phyloP scores from a whole-genome alignment of 2,329 filamentous ascomycete genomes.

The Raffaelea arxii region DNA sequence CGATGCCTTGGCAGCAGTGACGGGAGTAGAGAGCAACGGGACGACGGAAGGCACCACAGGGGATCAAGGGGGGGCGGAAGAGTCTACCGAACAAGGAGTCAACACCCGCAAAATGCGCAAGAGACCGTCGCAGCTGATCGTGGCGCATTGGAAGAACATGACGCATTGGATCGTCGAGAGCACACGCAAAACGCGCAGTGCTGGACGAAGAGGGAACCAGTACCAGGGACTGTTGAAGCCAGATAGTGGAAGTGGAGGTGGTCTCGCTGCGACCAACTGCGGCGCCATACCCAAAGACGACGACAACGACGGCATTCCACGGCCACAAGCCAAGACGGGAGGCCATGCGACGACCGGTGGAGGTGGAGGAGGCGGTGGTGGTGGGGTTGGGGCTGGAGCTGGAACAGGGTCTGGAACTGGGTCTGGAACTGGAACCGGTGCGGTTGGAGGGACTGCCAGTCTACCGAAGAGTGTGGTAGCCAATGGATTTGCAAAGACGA shows the following conservation, averaged over 20 bases:
- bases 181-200: constrained; percentile 39
- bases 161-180: constrained; percentile 54
- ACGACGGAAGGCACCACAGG: constrained; percentile 10
- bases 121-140: constrained; percentile 48
- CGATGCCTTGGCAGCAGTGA: constrained; percentile 33
- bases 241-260: constrained; percentile 25
- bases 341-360: no score
- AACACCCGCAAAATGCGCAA: constrained; percentile 34
- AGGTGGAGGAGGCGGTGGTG: neutral
- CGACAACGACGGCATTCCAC: constrained; percentile 43
- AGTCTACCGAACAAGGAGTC: neutral
- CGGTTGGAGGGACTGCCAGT: constrained; percentile 28
- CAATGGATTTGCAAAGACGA: constrained; percentile 41
- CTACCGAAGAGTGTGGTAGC: constrained; percentile 41
- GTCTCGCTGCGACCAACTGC: constrained; percentile 37
- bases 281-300: constrained; percentile 19
- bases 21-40: constrained; percentile 13
- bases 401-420: no score
- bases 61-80: neutral
- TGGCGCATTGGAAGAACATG: constrained; percentile 54
- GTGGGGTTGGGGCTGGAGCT: no score
- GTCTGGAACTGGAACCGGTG: no score
- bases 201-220: constrained; percentile 40
- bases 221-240: constrained; percentile 51
- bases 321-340: constrained; percentile 54